Evolutionary conservation across 306 rosid species (phyloP).

Genomic region (Senna siamea): DNA sequence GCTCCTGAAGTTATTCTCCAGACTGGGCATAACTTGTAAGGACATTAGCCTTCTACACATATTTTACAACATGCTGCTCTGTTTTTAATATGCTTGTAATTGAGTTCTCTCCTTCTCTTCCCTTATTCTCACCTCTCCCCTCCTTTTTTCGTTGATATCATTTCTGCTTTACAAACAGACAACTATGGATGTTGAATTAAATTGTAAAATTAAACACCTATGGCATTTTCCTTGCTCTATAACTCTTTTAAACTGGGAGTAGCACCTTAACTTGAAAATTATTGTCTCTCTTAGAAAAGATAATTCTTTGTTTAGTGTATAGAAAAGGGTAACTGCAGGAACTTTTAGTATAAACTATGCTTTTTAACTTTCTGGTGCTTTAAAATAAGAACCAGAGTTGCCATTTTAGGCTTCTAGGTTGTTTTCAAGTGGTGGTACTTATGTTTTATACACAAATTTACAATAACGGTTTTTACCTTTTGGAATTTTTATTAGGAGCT

Average conservation of each 20-base stretch:
- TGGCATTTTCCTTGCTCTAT: not conserved
- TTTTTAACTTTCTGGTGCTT: constrained; percentile 2
- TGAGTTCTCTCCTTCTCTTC: not conserved
- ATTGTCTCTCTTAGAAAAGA: constrained; percentile 20
- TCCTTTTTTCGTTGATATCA: no score
- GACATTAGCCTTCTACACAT: constrained; percentile 44
- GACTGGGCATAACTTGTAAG: constrained; percentile 99
- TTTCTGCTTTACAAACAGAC: not conserved
- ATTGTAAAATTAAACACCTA: not conserved
- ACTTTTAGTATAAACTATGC: not conserved
- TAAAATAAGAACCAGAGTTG: constrained; percentile 29
- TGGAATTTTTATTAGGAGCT: not conserved
- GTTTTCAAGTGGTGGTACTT: constrained; percentile 8
- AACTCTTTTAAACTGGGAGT: not conserved
- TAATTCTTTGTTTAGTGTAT: constrained; percentile 13
- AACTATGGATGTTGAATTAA: not conserved
- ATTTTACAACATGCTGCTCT: constrained; percentile 30
- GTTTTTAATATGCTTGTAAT: constrained; percentile 21
- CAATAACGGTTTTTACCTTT: constrained; percentile 16
- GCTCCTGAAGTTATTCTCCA: constrained; percentile 99
- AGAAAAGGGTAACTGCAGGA: constrained; percentile 19
- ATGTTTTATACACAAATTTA: constrained; percentile 10
- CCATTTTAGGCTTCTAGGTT: constrained; percentile 3
- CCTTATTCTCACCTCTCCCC: not conserved
- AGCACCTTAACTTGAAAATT: constrained; percentile 18